Percentiles rank a stretch among this genome's conserved stretches.
These are phyloP conservation scores for Sphaerulina populicola DNA, from an alignment of 2,329 filamentous ascomycete species.

Conservation along the genomic window DNA sequence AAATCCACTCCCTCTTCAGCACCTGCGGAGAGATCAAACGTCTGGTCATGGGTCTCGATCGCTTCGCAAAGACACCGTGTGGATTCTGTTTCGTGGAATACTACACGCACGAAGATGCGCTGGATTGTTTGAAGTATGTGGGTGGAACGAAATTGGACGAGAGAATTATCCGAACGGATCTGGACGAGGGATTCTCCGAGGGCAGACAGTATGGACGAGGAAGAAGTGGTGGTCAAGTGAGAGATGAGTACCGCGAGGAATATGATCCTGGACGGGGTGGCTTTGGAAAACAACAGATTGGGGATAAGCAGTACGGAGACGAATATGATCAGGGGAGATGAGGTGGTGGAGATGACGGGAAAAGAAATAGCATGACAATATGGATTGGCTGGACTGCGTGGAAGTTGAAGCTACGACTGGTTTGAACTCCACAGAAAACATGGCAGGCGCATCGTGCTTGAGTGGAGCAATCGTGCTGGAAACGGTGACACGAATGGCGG, in stretches of 20 bases:
- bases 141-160: constrained; percentile 97
- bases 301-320: constrained; percentile 41
- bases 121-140: constrained; percentile 98
- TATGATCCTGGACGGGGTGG: constrained; percentile 92
- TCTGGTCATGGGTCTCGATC: constrained; percentile 92
- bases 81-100: constrained; percentile 99
- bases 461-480: no score
- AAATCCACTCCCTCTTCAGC: constrained; percentile 68
- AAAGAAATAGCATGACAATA: not conserved
- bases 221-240: constrained; percentile 91
- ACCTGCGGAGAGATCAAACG: constrained; percentile 93
- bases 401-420: no score
- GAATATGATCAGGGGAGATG: constrained; percentile 17
- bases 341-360: not conserved
- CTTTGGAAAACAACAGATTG: constrained; percentile 67
- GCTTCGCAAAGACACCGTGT: constrained; percentile 94
- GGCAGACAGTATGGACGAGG: constrained; percentile 89
- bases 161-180: constrained; percentile 86
- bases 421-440: no score
- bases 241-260: constrained; percentile 95
- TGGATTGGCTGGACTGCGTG: no score
- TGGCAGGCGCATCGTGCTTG: no score
- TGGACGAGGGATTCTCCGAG: constrained; percentile 93
- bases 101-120: constrained; percentile 91
- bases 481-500: no score